Evolutionary conservation across 164 flowering plant species (phyloP).

Genomic region (Umbilicus rupestris): DNA sequence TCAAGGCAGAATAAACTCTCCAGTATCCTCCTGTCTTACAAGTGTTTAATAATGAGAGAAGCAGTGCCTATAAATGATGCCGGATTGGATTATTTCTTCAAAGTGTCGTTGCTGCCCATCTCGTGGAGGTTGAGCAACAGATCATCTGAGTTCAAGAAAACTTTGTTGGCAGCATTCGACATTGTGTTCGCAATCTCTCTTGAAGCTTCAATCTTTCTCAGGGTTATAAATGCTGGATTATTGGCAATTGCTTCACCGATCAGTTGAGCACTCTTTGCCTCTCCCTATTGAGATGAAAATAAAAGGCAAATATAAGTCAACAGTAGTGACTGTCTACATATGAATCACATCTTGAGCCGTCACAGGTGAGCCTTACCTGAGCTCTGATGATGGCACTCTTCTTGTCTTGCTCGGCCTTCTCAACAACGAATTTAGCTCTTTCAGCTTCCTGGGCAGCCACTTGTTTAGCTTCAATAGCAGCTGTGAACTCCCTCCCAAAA

Average conservation of each 20-base stretch:
- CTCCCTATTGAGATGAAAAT: constrained; percentile 31
- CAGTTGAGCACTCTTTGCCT: constrained; percentile 57
- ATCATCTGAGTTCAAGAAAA: constrained; percentile 35
- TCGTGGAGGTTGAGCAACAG: constrained; percentile 42
- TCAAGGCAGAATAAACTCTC: neutral
- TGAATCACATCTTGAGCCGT: too few species aligned
- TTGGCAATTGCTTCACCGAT: constrained; percentile 52
- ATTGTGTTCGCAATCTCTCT: constrained; percentile 39
- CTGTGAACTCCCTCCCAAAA: constrained; percentile 50
- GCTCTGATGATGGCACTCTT: constrained; percentile 52
- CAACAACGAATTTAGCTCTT: constrained; percentile 52
- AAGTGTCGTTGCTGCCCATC: constrained; percentile 14
- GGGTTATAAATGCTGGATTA: constrained; percentile 46
- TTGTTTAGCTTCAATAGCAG: constrained; percentile 58
- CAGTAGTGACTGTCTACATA: neutral
- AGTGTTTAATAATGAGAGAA: too few species aligned
- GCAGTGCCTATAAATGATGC: neutral
- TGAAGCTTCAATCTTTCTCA: constrained; percentile 44
- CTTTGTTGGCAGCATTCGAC: constrained; percentile 29
- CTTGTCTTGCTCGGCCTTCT: constrained; percentile 64
- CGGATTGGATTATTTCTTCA: constrained; percentile 9
- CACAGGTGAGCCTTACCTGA: constrained; percentile 35
- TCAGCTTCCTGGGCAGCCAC: constrained; percentile 60
- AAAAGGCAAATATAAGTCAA: neutral
- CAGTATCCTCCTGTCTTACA: neutral